Conservation (phyloP, 2,329 filamentous ascomycete species). For the Aspergillus unguis region DNA sequence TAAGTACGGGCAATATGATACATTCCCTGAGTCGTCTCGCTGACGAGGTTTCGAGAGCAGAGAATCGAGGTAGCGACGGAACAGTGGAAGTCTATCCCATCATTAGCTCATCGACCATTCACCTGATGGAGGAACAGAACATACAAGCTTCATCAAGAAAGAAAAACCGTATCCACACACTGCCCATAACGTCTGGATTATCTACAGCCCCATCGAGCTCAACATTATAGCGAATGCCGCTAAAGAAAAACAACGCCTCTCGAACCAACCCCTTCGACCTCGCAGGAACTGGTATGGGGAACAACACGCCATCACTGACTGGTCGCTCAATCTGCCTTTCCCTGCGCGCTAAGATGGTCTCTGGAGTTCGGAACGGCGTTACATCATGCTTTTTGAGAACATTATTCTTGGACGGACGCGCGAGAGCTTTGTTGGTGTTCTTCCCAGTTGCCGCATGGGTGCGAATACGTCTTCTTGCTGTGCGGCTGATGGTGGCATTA, state of each 20-base stretch:
- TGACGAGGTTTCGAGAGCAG: not conserved
- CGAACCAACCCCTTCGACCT: not conserved
- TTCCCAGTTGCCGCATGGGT: slow-evolving; percentile 4
- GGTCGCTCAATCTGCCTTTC: not conserved
- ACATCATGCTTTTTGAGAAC: not conserved
- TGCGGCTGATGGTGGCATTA: not conserved
- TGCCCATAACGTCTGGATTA: not conserved
- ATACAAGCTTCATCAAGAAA: slow-evolving; percentile 6
- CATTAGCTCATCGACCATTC: not conserved
- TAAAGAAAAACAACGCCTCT: slow-evolving; percentile 6
- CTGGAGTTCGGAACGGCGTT: not conserved
- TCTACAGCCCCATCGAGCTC: slow-evolving; percentile 1
- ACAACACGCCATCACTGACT: not conserved
- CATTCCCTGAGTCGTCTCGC: not conserved
- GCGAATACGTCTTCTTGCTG: slow-evolving; percentile 3
- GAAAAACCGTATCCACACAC: slow-evolving; percentile 2
- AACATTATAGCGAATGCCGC: not conserved
- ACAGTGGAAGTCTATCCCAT: slow-evolving; percentile 2
- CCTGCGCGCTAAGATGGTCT: not conserved
- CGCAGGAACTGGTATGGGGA: slow-evolving; percentile 1
- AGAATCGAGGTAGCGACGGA: slow-evolving; percentile 3
- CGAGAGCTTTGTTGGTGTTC: not conserved
- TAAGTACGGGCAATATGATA: slow-evolving; percentile 6
- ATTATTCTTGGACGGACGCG: not conserved
- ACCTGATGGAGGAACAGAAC: not conserved